phyloP scores from a whole-genome alignment of 2,329 filamentous ascomycete genomes.

The Blastomyces parvus region DNA sequence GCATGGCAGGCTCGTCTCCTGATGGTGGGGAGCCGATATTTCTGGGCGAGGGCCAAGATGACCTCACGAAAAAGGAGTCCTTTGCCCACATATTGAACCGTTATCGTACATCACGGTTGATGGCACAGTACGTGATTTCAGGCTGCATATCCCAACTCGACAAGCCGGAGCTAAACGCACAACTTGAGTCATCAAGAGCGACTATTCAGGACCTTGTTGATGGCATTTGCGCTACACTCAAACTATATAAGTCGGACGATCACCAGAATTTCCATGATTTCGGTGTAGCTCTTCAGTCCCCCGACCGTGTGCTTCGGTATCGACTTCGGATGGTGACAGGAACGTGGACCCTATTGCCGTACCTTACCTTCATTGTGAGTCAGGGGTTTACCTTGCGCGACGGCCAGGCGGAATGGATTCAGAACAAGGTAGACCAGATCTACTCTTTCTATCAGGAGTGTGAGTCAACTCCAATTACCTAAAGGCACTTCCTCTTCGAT shows the following conservation, averaged over 20 bases:
- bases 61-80: background rate
- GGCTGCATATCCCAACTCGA: background rate
- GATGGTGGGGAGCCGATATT: background rate
- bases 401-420: background rate
- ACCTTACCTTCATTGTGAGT: background rate
- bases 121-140: constrained; percentile 1
- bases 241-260: background rate
- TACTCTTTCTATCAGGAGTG: background rate
- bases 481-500: background rate
- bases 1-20: background rate
- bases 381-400: background rate
- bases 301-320: background rate
- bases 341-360: background rate
- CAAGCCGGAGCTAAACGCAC: background rate
- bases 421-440: background rate
- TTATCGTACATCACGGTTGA: constrained; percentile 3
- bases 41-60: background rate
- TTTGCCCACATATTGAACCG: background rate
- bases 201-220: background rate
- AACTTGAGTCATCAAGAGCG: background rate
- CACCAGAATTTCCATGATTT: background rate
- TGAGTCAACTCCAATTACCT: background rate
- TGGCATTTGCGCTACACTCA: background rate
- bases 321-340: background rate
- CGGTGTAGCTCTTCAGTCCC: background rate